Conservation (phyloP, 1,139 yeast genomes). For the Geotrichum phurueaensis region DNA sequence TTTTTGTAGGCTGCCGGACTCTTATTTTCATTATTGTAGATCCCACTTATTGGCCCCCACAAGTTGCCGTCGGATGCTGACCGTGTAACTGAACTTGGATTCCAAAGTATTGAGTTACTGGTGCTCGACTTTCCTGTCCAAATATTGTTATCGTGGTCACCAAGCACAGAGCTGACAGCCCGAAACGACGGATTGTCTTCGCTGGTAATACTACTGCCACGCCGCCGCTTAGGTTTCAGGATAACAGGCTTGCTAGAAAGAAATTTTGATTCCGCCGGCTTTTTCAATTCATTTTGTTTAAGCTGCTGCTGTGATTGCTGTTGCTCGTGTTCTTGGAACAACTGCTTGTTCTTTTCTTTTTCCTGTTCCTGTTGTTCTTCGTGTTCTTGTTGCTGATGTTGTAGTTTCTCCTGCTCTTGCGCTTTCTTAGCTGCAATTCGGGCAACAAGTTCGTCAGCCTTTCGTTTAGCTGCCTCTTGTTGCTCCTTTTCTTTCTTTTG, state of each 20-base stretch:
- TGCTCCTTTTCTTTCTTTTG: conserved; percentile 29
- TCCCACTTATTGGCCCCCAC: conserved; percentile 6
- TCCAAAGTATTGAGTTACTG: not conserved
- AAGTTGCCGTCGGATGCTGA: conserved; percentile 4
- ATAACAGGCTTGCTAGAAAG: conserved; percentile 1
- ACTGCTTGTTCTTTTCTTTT: not conserved
- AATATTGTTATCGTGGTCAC: not conserved
- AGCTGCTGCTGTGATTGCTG: not conserved
- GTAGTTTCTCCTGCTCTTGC: not conserved
- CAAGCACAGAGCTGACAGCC: conserved; percentile 3
- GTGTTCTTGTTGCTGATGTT: not conserved
- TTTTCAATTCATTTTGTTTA: not conserved
- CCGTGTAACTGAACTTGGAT: conserved; percentile 1
- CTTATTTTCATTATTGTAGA: not conserved
- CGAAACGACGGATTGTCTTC: conserved; percentile 1
- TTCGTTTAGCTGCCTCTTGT: conserved; percentile 28
- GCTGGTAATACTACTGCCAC: conserved; percentile 4
- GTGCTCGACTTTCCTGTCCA: not conserved
- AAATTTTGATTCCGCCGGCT: not conserved
- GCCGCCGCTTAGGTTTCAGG: conserved; percentile 1
- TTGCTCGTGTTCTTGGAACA: not conserved
- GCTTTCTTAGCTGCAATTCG: conserved; percentile 8
- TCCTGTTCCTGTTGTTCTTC: not conserved
- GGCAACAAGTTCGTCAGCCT: conserved; percentile 26
- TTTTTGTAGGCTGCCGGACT: not conserved